Evolutionary conservation across 345 rosid genomes (phyloP).

Genomic region (Eutrema yunnanense): DNA sequence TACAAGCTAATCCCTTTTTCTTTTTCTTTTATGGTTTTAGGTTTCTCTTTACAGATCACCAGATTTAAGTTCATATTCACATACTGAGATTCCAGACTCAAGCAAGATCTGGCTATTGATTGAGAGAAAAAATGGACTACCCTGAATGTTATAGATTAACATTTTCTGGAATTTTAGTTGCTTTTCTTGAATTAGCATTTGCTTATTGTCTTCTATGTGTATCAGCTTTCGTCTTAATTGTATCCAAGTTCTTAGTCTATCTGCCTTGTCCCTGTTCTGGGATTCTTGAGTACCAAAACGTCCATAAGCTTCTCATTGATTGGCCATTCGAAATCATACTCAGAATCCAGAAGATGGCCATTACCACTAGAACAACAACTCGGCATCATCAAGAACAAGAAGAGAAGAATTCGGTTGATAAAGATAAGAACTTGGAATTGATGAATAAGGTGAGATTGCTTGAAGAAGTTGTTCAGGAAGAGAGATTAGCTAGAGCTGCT

Average conservation of each 20-base stretch:
- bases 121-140: constrained; percentile 21
- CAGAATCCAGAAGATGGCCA: constrained; percentile 41
- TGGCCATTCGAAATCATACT: constrained; percentile 43
- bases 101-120: constrained; percentile 6
- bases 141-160: constrained; percentile 41
- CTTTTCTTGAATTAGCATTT: constrained; percentile 57
- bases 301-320: constrained; percentile 48
- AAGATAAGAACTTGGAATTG: constrained; percentile 35
- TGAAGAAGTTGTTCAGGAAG: constrained; percentile 53
- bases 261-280: constrained; percentile 66
- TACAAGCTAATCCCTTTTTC: background rate
- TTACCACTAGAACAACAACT: constrained; percentile 31
- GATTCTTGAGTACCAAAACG: constrained; percentile 36
- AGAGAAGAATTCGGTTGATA: constrained; percentile 28
- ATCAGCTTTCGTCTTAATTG: constrained; percentile 43
- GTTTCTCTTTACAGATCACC: constrained; percentile 10
- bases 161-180: constrained; percentile 42
- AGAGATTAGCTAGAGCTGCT: constrained; percentile 39
- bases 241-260: constrained; percentile 41
- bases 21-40: background rate
- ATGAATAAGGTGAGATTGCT: constrained; percentile 35
- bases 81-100: background rate
- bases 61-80: background rate
- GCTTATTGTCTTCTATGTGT: constrained; percentile 57
- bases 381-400: constrained; percentile 34